Conservation (phyloP, 371 early-diverging fungal genomes). For the Syncephalis plumigaleata region DNA sequence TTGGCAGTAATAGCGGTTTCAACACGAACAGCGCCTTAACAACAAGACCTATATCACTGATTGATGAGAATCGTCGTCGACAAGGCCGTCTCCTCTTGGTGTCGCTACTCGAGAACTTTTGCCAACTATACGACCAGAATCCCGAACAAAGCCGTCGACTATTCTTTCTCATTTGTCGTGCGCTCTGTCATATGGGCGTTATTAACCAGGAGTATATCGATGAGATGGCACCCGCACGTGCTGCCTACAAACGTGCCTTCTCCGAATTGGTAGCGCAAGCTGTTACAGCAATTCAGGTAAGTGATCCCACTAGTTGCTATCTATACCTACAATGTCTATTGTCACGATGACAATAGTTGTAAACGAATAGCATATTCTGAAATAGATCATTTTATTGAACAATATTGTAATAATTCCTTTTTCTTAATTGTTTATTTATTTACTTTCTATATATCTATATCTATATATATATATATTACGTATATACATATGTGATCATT, state of each 20-base stretch:
- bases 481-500: too few species aligned
- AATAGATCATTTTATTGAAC: too few species aligned
- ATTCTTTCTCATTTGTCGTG: conserved; percentile 60
- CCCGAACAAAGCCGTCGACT: conserved; percentile 64
- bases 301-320: not conserved
- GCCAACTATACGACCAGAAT: conserved; percentile 62
- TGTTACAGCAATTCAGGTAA: conserved; percentile 34
- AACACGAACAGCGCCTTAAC: too few species aligned
- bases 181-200: conserved; percentile 29
- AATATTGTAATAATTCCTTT: too few species aligned
- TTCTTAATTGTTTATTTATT: too few species aligned
- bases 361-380: too few species aligned
- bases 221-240: conserved; percentile 58
- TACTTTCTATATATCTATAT: too few species aligned
- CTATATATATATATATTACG: too few species aligned
- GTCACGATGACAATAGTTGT: too few species aligned
- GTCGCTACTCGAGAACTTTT: conserved; percentile 66
- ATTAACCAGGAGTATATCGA: conserved; percentile 73
- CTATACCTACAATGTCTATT: too few species aligned
- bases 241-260: conserved; percentile 67
- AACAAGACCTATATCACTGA: not conserved
- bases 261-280: conserved; percentile 62
- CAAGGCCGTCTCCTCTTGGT: conserved; percentile 46
- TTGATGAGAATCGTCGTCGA: conserved; percentile 1
- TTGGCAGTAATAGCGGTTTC: too few species aligned